Base-by-base conservation (phyloP, 106 monocot genomes). In the Posidonia australis region DNA sequence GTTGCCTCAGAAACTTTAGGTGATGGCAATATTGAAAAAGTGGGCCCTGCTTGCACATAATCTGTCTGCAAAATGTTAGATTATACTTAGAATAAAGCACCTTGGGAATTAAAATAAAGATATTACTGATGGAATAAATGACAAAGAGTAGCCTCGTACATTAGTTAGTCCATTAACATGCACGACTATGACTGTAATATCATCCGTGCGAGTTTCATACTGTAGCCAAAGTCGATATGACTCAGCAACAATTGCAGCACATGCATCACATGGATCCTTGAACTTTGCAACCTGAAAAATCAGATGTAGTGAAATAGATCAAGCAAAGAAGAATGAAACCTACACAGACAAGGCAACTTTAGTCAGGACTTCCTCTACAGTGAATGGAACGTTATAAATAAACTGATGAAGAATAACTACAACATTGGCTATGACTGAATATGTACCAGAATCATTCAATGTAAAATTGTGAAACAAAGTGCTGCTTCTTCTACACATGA, bases 141-240 rank as follows among this genome's bases (percentile, higher is more conserved):
- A 72, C 1, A 32, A 17, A 65, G 59, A 69, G 12, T 1, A 72
- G 67, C 5, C 10, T 20, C 90, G 24, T 98, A 98, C 96, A 69
- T 82, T 69, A 77, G 75, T 72, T 62, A 98, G 67, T 63, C 90
- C 96, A 63, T 85, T 83, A 68, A 91, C 66, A 77, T 91, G 96
- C 44, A 83, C 96, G 70, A 98, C 79, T 71, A 98, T 85, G 60
- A 98, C 81, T 67, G 96, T 98, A 69, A 98, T 98, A 63, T 98
- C 96, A 78, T 98, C 96, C 0, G 96, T 98, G 59, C 96, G 90
- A 79, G 87, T 98, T 87, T 98, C 96, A 62, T 87, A 91, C 60
- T 98, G 90, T 59, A 98, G 80, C 96, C 96, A 98, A 66, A 91
- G 87, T 59, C 90, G 70, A 70, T 98, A 98, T 31, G 96, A 90